phyloP scores from a whole-genome alignment of 225 moss, liverwort and hornwort genomes.

The Polytrichum commune region DNA sequence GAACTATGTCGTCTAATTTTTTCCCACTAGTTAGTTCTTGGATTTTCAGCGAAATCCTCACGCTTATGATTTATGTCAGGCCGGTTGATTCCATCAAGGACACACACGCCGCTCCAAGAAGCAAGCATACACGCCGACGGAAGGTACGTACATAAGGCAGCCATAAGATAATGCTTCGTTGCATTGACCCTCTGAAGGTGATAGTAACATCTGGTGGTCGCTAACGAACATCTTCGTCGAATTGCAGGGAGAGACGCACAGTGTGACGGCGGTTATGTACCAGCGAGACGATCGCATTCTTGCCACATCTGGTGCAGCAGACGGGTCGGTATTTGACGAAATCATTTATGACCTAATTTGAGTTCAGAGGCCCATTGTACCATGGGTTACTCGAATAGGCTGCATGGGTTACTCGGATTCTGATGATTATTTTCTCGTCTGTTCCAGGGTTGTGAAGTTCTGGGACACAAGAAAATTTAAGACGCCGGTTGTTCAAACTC shows the following conservation, averaged over 20 bases:
- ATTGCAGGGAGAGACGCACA: conserved; percentile 65
- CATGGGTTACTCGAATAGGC: too few relatives aligned
- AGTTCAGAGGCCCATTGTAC: too few relatives aligned
- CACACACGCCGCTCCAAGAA: conserved; percentile 64
- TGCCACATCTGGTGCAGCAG: conserved; percentile 83
- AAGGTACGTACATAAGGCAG: conserved; percentile 38
- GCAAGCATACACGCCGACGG: conserved; percentile 48
- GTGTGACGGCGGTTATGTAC: conserved; percentile 84
- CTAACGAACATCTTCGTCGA: background rate
- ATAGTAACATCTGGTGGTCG: too few relatives aligned
- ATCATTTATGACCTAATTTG: too few relatives aligned
- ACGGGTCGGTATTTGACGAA: conserved; percentile 50
- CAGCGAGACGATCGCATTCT: conserved; percentile 81
- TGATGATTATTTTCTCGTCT: background rate
- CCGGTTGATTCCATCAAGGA: conserved; percentile 67
- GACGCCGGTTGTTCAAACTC: conserved; percentile 61
- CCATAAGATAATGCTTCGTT: too few relatives aligned
- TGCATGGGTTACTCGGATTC: too few relatives aligned
- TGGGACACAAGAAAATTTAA: conserved; percentile 92
- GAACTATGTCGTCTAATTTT: too few relatives aligned
- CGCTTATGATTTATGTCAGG: conserved; percentile 24
- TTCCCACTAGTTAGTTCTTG: too few relatives aligned
- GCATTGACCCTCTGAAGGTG: too few relatives aligned
- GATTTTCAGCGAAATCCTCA: too few relatives aligned
- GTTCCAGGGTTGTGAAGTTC: conserved; percentile 76